phyloP scores from a whole-genome alignment of 306 rosid genomes.

The Leucaena leucocephala region DNA sequence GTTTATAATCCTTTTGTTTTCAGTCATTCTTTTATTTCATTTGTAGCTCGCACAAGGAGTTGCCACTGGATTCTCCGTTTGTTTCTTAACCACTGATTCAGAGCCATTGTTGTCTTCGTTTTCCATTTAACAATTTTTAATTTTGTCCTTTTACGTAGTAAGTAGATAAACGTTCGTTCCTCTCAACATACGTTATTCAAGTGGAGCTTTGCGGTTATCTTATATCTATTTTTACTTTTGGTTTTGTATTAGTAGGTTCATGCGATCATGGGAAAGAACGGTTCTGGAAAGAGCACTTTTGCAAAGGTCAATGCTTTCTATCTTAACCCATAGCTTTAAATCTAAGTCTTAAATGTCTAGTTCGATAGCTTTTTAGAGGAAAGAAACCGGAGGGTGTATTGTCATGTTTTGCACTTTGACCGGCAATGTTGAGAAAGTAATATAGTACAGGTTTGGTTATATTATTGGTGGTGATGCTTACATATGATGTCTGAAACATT shows the following conservation, averaged over 20 bases:
- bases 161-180: neutral
- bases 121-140: neutral
- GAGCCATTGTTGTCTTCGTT: neutral
- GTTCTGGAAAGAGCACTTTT: conserved; percentile 95
- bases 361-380: neutral
- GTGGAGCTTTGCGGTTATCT: neutral
- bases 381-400: neutral
- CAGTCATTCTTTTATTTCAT: neutral
- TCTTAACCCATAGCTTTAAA: neutral
- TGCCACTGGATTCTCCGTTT: neutral
- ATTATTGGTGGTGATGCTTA: neutral
- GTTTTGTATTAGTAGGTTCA: conserved; percentile 55
- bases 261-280: conserved; percentile 95
- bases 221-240: neutral
- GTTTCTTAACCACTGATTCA: neutral
- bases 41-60: neutral
- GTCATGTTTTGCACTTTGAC: neutral
- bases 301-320: conserved; percentile 63
- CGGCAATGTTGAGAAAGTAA: neutral
- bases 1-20: neutral
- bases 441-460: neutral
- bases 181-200: neutral
- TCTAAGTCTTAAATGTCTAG: neutral
- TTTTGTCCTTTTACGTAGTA: neutral
- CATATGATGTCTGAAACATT: neutral